These are phyloP conservation scores for Ampelocalamus luodianensis DNA, from an alignment of 176 grass and related monocot species.

Conservation along the genomic window DNA sequence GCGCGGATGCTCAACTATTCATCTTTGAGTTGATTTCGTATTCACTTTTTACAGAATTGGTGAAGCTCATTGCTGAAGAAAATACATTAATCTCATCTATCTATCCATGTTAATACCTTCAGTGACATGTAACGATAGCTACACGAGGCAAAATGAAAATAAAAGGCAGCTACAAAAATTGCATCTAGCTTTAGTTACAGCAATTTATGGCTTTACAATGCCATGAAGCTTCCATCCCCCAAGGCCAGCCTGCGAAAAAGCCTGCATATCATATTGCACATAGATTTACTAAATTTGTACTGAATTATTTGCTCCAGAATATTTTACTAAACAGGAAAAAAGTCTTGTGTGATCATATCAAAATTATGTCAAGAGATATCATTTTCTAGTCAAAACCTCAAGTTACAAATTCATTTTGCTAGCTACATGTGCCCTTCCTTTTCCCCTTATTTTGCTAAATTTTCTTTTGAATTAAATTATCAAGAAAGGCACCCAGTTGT, in stretches of 20 bases:
- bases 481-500: too few species aligned
- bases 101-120: constrained; percentile 33
- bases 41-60: background rate
- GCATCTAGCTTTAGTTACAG: constrained; percentile 36
- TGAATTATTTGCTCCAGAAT: background rate
- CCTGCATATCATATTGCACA: constrained; percentile 53
- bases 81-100: constrained; percentile 34
- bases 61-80: background rate
- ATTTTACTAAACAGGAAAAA: background rate
- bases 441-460: too few species aligned
- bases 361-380: too few species aligned
- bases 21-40: too few species aligned
- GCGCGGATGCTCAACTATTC: too few species aligned
- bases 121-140: constrained; percentile 20
- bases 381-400: too few species aligned
- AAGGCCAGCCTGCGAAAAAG: constrained; percentile 74
- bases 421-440: too few species aligned
- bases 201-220: constrained; percentile 77
- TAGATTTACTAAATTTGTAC: constrained; percentile 1
- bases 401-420: too few species aligned
- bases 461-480: too few species aligned
- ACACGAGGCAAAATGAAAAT: constrained; percentile 39
- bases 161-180: constrained; percentile 54
- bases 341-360: too few species aligned
- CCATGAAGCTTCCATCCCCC: constrained; percentile 93